A percentile compares a stretch with the other conserved stretches of the same genome.
These are phyloP conservation scores for Avena atlantica DNA, from an alignment of 176 grass and related monocot genomes.

Conservation along the genomic window DNA sequence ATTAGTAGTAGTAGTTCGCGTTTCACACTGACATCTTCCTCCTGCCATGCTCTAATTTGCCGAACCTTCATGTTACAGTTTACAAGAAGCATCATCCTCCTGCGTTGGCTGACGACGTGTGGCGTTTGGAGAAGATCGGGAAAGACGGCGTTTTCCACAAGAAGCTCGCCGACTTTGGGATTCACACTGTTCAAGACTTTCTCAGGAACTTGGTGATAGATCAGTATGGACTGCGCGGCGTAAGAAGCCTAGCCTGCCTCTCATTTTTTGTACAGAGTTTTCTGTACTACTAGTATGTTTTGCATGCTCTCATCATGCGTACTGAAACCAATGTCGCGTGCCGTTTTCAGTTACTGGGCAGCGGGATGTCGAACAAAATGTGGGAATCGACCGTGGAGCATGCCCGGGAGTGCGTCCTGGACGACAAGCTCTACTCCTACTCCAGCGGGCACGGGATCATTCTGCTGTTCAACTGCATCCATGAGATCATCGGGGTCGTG, in stretches of 20 bases:
- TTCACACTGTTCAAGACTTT: constrained; percentile 79
- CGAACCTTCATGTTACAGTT: constrained; percentile 47
- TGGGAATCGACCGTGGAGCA: constrained; percentile 79
- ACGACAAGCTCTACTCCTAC: constrained; percentile 76
- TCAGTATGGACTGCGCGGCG: constrained; percentile 62
- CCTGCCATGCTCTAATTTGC: neutral
- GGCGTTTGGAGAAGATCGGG: constrained; percentile 85
- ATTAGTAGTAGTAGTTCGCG: neutral
- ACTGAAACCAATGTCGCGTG: neutral
- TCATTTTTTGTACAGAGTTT: neutral
- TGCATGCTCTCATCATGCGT: constrained; percentile 8
- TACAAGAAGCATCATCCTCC: constrained; percentile 92
- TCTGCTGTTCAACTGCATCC: constrained; percentile 69
- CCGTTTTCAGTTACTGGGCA: constrained; percentile 66
- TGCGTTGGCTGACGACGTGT: constrained; percentile 67
- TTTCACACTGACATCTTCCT: neutral
- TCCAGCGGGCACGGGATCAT: constrained; percentile 58
- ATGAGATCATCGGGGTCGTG: constrained; percentile 61
- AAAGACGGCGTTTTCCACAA: constrained; percentile 90
- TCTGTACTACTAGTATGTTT: neutral
- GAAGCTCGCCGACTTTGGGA: constrained; percentile 72
- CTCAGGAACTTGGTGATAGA: constrained; percentile 82
- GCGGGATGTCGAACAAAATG: constrained; percentile 92
- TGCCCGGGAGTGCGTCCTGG: constrained; percentile 66
- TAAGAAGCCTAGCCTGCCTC: constrained; percentile 40